A percentile compares a stretch with the other conserved stretches of the same genome.
These are phyloP conservation scores for Chaetomium globosum DNA, from an alignment of 2,329 filamentous ascomycete genomes.

Conservation along the genomic window DNA sequence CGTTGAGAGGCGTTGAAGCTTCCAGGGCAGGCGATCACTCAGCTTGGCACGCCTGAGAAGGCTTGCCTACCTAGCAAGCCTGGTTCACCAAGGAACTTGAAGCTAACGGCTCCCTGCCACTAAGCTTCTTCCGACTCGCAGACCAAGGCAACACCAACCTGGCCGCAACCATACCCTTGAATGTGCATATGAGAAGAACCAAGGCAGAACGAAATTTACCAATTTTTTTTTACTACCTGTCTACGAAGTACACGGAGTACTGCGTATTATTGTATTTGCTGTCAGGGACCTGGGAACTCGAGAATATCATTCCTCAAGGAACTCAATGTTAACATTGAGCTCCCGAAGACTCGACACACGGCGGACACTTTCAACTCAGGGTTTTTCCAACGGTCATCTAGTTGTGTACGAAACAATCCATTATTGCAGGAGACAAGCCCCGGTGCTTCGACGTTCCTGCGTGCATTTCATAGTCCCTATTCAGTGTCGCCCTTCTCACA, in stretches of 20 bases:
- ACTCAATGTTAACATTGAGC: no score
- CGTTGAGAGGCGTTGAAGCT: background rate
- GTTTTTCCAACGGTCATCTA: no score
- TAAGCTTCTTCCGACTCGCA: background rate
- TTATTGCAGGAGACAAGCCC: no score
- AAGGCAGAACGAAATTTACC: background rate
- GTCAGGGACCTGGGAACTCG: background rate
- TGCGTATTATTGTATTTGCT: no score
- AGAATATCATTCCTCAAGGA: background rate
- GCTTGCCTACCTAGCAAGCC: no score
- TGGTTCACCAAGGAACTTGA: background rate
- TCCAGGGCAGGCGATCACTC: background rate
- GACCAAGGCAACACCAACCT: background rate
- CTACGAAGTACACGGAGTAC: no score
- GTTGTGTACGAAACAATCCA: no score
- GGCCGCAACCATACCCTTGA: background rate
- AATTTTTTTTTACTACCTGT: background rate
- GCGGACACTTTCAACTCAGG: no score
- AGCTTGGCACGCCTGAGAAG: background rate
- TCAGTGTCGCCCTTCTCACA: no score
- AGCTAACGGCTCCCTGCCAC: background rate
- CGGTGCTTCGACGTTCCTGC: no score
- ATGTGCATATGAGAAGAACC: background rate
- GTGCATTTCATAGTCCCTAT: no score
- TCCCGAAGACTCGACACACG: no score